Evolutionary conservation across 495 filamentous ascomycete genomes (phyloP).

Genomic region (Hyaloscypha finlandica): DNA sequence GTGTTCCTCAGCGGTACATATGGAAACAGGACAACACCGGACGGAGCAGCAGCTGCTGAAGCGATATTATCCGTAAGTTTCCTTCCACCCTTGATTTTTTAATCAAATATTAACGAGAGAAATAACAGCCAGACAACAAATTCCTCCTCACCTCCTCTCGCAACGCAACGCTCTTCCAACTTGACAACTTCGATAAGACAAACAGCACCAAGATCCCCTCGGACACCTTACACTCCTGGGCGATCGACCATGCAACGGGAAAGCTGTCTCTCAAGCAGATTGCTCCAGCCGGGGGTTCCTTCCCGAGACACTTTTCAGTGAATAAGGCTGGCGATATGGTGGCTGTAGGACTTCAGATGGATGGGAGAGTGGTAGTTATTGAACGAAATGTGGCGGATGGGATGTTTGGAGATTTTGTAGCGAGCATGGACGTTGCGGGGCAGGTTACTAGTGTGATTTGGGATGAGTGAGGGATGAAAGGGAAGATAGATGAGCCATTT

Average conservation of each 20-base stretch:
- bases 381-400: constrained; percentile 57
- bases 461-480: constrained; percentile 44
- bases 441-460: constrained; percentile 62
- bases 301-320: constrained; percentile 67
- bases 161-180: constrained; percentile 50
- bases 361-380: constrained; percentile 61
- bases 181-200: constrained; percentile 44
- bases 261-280: constrained; percentile 50
- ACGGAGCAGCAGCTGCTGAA: constrained; percentile 55
- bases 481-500: background rate
- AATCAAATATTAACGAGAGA: background rate
- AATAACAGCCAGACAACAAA: constrained; percentile 51
- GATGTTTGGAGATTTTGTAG: constrained; percentile 52
- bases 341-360: constrained; percentile 63
- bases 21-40: constrained; percentile 40
- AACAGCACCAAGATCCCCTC: constrained; percentile 44
- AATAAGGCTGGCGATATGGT: constrained; percentile 62
- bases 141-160: constrained; percentile 68
- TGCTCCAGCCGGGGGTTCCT: constrained; percentile 56
- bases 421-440: constrained; percentile 49
- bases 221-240: constrained; percentile 34
- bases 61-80: constrained; percentile 43
- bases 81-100: background rate
- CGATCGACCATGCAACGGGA: constrained; percentile 50
- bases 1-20: constrained; percentile 42